Evolutionary conservation across 148 eudicot genomes (phyloP), one percentile per base, ranked within the genome.

Genomic region (Camellia sinensis): DNA sequence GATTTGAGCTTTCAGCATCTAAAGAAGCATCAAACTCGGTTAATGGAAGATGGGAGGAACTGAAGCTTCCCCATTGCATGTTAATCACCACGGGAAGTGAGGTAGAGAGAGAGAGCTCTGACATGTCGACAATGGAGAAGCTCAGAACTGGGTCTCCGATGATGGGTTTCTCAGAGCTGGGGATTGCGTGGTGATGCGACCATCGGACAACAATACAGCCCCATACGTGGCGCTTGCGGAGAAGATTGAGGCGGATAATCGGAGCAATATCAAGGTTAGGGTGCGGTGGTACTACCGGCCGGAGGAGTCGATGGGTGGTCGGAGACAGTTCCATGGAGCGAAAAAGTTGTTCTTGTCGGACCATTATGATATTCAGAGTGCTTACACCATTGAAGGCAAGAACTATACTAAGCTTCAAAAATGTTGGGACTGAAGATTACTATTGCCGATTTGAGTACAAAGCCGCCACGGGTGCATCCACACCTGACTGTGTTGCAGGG

Each of bases 221-320:
- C 85, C 87, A 4, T 86, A 84, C 48, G 89, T 86, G 66, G 89
- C 86, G 63, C 84, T 77, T 17, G 67, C 84, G 21, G 89, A 86
- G 59, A 84, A 69, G 18, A 80, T 86, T 9, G 89, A 83, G 65
- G 86, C 85, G 6, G 86, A 81, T 67, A 70, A 56, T 37, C 75
- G 74, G 63, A 80, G 72, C 81, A 84, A 80, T 37, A 81, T 84
- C 57, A 88, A 80, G 83, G 91, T 88, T 2, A 81, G 80, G 60
- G 88, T 85, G 29, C 72, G 87, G 56, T 90, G 93, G 93, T 90
- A 86, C 63, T 90, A 90, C 61, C 83, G 92, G 59, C 92, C 92
- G 0, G 92, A 90, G 86, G 90, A 90, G 75, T 86, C 93, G 3
- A 71, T 80, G 29, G 91, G 91, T 12, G 93, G 93, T 10, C 82